These are phyloP conservation scores for Nicotiana tabacum DNA, from an alignment of 257 asterid species.

Conservation along the genomic window DNA sequence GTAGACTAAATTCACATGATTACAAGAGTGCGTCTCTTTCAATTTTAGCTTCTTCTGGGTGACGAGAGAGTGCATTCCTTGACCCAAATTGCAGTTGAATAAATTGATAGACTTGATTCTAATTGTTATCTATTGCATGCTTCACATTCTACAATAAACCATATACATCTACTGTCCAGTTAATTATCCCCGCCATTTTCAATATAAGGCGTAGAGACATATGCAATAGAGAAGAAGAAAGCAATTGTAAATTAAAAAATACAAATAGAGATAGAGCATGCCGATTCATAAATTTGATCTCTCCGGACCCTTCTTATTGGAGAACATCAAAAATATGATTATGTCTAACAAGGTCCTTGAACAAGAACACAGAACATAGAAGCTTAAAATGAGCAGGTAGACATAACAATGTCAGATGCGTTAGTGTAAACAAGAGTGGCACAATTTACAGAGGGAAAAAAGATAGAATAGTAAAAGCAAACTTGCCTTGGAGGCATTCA, in stretches of 20 bases:
- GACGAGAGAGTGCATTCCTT: neutral
- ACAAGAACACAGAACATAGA: neutral
- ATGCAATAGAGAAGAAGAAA: neutral
- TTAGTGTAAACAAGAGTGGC: neutral
- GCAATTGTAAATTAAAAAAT: neutral
- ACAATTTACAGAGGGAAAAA: neutral
- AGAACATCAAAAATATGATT: neutral
- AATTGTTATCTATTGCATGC: neutral
- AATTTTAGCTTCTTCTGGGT: neutral
- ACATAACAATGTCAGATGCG: neutral
- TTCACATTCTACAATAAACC: neutral
- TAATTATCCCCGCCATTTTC: neutral
- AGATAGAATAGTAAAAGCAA: neutral
- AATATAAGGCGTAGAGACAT: neutral
- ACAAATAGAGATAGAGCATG: neutral
- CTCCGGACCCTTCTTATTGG: neutral
- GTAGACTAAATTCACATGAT: neutral
- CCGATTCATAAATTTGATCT: neutral
- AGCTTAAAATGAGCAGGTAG: neutral
- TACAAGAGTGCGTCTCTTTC: neutral
- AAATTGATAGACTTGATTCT: neutral
- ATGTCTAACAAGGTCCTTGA: neutral
- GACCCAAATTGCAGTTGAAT: neutral
- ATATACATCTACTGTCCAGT: neutral
- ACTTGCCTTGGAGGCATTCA: conserved; percentile 73